phyloP scores from a whole-genome alignment of 495 filamentous ascomycete species.

The Podospora tetraspora region DNA sequence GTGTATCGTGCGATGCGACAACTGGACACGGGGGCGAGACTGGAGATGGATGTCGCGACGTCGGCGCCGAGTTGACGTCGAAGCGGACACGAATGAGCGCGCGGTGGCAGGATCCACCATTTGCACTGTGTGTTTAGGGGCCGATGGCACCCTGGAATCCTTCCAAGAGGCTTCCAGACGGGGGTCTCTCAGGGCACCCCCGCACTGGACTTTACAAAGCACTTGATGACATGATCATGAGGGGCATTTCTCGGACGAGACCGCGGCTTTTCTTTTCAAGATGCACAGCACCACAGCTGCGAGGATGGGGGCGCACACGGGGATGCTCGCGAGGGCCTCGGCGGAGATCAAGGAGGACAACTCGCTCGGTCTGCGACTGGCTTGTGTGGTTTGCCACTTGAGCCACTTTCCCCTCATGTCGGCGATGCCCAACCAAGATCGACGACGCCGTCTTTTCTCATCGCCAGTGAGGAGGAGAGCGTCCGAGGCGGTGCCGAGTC shows the following conservation, averaged over 20 bases:
- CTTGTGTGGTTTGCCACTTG: neutral
- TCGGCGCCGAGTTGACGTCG: neutral
- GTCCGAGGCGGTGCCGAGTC: neutral
- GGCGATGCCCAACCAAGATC: neutral
- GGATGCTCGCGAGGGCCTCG: neutral
- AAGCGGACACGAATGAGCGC: conserved; percentile 3
- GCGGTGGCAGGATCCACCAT: neutral
- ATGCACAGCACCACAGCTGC: neutral
- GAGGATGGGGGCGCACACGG: neutral
- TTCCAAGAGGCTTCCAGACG: neutral
- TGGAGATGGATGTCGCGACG: neutral
- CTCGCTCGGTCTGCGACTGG: neutral
- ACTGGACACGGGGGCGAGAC: neutral
- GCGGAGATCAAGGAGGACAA: neutral
- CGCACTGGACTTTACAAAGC: neutral
- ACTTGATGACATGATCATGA: neutral
- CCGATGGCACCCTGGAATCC: neutral
- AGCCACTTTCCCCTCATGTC: neutral
- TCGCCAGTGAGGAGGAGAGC: neutral
- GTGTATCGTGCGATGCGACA: neutral
- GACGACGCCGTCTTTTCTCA: neutral
- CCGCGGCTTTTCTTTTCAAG: neutral
- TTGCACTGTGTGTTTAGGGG: neutral
- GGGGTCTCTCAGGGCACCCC: neutral
- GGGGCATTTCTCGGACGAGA: neutral